Evolutionary conservation across 2,329 filamentous ascomycete genomes (phyloP), one percentile per base, ranked within the genome.

Genomic region (Trichoderma gracile): DNA sequence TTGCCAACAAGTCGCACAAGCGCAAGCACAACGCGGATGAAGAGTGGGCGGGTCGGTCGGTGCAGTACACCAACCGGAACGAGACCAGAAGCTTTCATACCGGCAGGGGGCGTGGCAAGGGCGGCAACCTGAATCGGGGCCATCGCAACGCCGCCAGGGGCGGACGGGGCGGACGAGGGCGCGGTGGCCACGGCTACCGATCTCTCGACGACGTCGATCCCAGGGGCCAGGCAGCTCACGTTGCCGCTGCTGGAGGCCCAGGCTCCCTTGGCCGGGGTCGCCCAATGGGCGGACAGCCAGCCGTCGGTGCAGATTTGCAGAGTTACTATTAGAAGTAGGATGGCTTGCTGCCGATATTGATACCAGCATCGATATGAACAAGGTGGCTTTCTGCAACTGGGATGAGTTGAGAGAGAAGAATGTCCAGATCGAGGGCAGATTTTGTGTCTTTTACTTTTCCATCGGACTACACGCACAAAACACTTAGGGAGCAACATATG

Each of bases 171-270:
- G 74, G 83, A 53, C 80, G 83, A 12, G 78, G 83, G 53, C 77
- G 80, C 27, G 82, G 82, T 23, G 81, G 81, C 27, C 78, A 79
- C 64, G 79, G 82, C 66, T 91, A 92, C 73, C 82, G 84, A 64
- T 91, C 88, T 2, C 80, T 91, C 2, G 89, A 91, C 72, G 89
- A 92, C 69, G 80, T 87, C 30, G 82, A 82, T 27, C 77, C 78
- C 49, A 78, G 78, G 54, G 80, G 82, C 49, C 69, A 71, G 50
- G 67, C 71, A 38, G 70, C 52, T 25, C 66, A 63, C 27, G 67
- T 14, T 2, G 55, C 33, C 12, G 10, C 27, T 43, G 60, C 47
- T 49, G 45, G 30, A 8, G 10, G 19, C 14, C 27, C 33, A 8
- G 27, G 55, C 40, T 19, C 62, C 1, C 30, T 43, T 27, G 68